phyloP scores from a whole-genome alignment of 257 asterid genomes.

The Forsythia suspensa region DNA sequence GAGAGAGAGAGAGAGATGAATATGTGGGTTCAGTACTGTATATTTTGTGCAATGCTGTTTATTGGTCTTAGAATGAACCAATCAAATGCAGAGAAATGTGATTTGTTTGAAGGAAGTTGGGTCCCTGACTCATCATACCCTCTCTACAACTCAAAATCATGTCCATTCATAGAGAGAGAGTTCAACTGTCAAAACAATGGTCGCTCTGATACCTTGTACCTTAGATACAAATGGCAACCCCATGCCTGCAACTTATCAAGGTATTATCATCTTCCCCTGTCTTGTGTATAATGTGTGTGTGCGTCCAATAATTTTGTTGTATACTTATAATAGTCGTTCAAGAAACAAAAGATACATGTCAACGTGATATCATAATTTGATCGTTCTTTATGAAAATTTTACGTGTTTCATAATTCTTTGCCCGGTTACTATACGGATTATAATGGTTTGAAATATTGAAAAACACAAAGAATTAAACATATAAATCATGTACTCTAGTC shows the following conservation, averaged over 20 bases:
- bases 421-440: too few species aligned
- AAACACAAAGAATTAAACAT: too few species aligned
- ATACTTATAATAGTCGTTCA: too few species aligned
- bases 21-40: not conserved
- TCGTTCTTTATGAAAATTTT: too few species aligned
- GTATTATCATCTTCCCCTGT: conserved; percentile 14
- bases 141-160: conserved; percentile 51
- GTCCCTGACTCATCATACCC: conserved; percentile 38
- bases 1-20: not conserved
- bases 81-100: not conserved
- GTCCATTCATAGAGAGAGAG: conserved; percentile 80
- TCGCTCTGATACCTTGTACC: conserved; percentile 65
- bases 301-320: too few species aligned
- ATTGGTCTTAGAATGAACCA: not conserved
- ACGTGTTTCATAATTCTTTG: too few species aligned
- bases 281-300: too few species aligned
- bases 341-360: too few species aligned
- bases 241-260: conserved; percentile 53
- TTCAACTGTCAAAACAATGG: conserved; percentile 75
- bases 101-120: conserved; percentile 67
- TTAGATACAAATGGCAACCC: conserved; percentile 75
- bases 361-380: too few species aligned
- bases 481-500: too few species aligned
- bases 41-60: not conserved
- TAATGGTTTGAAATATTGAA: too few species aligned